Percentiles rank a stretch among this genome's conserved stretches.
phyloP scores from a whole-genome alignment of 2,329 filamentous ascomycete genomes.

The Biscogniauxia mediterranea region DNA sequence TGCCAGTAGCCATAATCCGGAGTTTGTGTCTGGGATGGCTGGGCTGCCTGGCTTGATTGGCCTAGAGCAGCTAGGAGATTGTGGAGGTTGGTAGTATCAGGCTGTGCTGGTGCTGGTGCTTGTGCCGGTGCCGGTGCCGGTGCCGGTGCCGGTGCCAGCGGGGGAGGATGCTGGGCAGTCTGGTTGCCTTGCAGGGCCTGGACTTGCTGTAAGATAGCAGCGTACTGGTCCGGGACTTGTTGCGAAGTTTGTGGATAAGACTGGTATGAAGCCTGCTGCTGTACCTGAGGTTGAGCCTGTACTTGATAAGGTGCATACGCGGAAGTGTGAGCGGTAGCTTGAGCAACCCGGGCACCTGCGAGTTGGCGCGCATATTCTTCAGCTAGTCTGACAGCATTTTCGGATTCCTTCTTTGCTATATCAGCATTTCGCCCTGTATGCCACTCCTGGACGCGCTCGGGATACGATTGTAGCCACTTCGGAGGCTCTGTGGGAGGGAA shows the following conservation, averaged over 20 bases:
- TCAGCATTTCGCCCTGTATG: constrained; percentile 48
- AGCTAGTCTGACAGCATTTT: constrained; percentile 34
- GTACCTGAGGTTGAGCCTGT: constrained; percentile 15
- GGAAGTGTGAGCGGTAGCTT: constrained; percentile 5
- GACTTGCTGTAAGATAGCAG: constrained; percentile 28
- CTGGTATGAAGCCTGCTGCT: constrained; percentile 13
- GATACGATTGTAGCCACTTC: constrained; percentile 47
- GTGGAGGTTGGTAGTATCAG: constrained; percentile 22
- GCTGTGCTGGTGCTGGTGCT: constrained; percentile 19
- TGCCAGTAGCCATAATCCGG: constrained; percentile 17
- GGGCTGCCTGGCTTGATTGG: constrained; percentile 4
- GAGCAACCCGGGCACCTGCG: constrained; percentile 10
- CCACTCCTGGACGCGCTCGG: constrained; percentile 51
- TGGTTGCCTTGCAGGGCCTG: constrained; percentile 23
- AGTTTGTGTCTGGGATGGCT: constrained; percentile 10
- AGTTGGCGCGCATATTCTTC: constrained; percentile 32
- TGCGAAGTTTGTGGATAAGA: constrained; percentile 17
- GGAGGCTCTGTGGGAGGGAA: constrained; percentile 53
- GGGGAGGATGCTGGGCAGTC: constrained; percentile 14
- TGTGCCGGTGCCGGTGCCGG: constrained; percentile 10
- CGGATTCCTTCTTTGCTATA: constrained; percentile 38
- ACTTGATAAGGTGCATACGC: constrained; percentile 12
- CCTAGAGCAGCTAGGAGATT: constrained; percentile 27
- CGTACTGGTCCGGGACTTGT: constrained; percentile 19
- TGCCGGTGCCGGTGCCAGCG: constrained; percentile 6